Evolutionary conservation across 331 rosid genomes (phyloP).

Genomic region (Dryas integrifolia): DNA sequence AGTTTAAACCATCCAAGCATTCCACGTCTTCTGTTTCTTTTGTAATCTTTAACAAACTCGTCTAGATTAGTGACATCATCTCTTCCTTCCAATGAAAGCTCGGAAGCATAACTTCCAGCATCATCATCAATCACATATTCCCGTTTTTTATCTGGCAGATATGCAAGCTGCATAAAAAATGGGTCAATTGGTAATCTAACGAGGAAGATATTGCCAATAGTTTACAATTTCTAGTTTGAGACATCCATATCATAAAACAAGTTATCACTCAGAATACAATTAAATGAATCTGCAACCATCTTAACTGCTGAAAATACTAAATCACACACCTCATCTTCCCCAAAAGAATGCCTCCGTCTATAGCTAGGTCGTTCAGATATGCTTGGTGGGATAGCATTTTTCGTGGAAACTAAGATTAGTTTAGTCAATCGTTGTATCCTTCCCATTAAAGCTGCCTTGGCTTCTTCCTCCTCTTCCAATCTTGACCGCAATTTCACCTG

Average conservation of each 20-base stretch:
- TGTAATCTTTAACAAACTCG: slow-evolving; percentile 69
- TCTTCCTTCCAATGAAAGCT: slow-evolving; percentile 58
- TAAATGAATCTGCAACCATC: slow-evolving; percentile 4
- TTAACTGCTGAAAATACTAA: not conserved
- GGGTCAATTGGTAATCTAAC: slow-evolving; percentile 15
- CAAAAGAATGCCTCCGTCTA: slow-evolving; percentile 56
- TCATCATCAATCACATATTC: slow-evolving; percentile 63
- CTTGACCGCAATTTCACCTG: slow-evolving; percentile 47
- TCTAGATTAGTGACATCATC: slow-evolving; percentile 57
- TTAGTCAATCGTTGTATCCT: slow-evolving; percentile 54
- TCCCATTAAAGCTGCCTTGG: slow-evolving; percentile 54
- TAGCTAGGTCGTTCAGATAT: slow-evolving; percentile 37
- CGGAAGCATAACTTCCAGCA: slow-evolving; percentile 55
- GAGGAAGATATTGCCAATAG: slow-evolving; percentile 6
- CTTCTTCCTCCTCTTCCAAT: slow-evolving; percentile 57
- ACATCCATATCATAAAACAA: not conserved
- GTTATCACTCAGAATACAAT: not conserved
- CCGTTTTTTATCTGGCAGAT: slow-evolving; percentile 80
- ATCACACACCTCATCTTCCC: slow-evolving; percentile 52
- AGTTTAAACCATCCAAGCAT: slow-evolving; percentile 86
- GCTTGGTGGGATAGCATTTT: slow-evolving; percentile 42
- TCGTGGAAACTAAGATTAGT: slow-evolving; percentile 51
- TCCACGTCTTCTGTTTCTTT: slow-evolving; percentile 64
- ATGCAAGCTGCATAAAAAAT: slow-evolving; percentile 65
- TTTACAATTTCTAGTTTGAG: not conserved